These are phyloP conservation scores for Hypoxylon sp. DNA, from an alignment of 2,329 filamentous ascomycete genomes.

Conservation along the genomic window DNA sequence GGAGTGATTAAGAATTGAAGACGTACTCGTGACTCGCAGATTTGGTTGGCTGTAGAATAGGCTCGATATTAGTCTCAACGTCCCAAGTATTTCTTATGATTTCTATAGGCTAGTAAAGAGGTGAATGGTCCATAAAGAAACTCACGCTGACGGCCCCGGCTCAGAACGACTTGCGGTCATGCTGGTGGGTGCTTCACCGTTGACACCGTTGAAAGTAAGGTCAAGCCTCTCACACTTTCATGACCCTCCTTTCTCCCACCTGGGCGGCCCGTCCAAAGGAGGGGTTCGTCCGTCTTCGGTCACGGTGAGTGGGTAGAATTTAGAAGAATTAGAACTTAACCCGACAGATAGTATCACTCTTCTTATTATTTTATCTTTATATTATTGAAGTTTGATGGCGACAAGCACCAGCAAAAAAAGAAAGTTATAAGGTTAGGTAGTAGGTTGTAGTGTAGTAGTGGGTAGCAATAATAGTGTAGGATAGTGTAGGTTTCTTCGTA, in stretches of 20 bases:
- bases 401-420: conserved; percentile 26
- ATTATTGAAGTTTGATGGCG: conserved; percentile 29
- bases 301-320: conserved; percentile 17
- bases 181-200: conserved; percentile 41
- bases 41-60: conserved; percentile 77
- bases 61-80: conserved; percentile 53
- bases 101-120: neutral
- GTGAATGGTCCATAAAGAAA: conserved; percentile 48
- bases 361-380: conserved; percentile 6
- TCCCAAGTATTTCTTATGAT: neutral
- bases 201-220: conserved; percentile 40
- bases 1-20: conserved; percentile 29
- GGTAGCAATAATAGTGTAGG: conserved; percentile 34
- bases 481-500: conserved; percentile 26
- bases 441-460: conserved; percentile 23
- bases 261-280: conserved; percentile 44
- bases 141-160: conserved; percentile 75
- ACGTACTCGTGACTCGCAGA: conserved; percentile 91
- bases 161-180: conserved; percentile 69
- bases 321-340: conserved; percentile 14
- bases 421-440: conserved; percentile 37
- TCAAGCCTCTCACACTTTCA: conserved; percentile 46
- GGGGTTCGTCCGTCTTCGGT: conserved; percentile 40
- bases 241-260: conserved; percentile 38
- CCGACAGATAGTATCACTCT: conserved; percentile 13